Evolutionary conservation across 176 grass and related monocot genomes (phyloP).

Genomic region (Bolboschoenus planiculmis): DNA sequence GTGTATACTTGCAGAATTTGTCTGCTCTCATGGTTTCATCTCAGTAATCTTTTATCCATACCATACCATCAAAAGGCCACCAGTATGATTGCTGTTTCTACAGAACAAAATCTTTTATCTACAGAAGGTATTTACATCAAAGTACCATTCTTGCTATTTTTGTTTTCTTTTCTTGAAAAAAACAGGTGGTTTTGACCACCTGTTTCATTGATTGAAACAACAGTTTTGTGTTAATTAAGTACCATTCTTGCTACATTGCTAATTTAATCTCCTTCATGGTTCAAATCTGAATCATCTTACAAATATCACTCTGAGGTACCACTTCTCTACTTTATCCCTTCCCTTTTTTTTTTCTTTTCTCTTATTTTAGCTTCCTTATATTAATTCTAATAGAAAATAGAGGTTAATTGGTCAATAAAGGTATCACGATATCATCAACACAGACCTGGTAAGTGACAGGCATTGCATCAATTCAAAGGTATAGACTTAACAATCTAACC

Average conservation of each 20-base stretch:
- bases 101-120: slow-evolving; percentile 81
- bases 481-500: neutral
- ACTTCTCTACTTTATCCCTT: neutral
- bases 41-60: slow-evolving; percentile 63
- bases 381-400: neutral
- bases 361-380: neutral
- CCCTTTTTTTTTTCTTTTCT: neutral
- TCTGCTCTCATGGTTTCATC: slow-evolving; percentile 71
- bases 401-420: neutral
- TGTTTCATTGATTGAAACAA: too few relatives aligned
- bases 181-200: too few relatives aligned
- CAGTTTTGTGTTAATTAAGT: too few relatives aligned
- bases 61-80: slow-evolving; percentile 66
- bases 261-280: neutral
- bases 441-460: neutral
- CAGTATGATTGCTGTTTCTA: slow-evolving; percentile 52
- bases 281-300: neutral
- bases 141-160: neutral
- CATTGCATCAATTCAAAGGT: neutral
- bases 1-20: slow-evolving; percentile 70
- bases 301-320: neutral
- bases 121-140: slow-evolving; percentile 4
- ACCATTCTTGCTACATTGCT: neutral
- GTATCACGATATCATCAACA: neutral
- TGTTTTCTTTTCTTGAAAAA: too few relatives aligned